phyloP scores from a whole-genome alignment of 1,139 yeast species.

The Geotrichum aggregatum region DNA sequence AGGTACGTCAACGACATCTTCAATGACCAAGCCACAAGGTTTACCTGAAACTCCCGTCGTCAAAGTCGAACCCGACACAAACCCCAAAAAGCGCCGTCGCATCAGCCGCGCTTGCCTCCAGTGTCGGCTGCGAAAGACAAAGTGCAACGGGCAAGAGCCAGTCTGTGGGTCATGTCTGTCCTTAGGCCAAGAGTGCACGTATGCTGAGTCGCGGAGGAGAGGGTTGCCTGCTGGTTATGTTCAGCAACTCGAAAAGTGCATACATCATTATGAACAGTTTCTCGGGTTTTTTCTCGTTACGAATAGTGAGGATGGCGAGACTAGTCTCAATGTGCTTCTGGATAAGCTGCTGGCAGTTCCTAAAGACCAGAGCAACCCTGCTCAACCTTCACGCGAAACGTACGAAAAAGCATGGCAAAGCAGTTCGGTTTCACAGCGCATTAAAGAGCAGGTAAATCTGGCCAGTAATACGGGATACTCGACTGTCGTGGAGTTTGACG shows the following conservation, averaged over 20 bases:
- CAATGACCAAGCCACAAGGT: not conserved
- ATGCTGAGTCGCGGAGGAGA: constrained; percentile 25
- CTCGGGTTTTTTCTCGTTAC: constrained; percentile 20
- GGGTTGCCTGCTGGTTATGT: constrained; percentile 27
- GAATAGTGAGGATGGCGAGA: constrained; percentile 4
- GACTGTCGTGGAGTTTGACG: too few relatives aligned
- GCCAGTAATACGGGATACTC: not conserved
- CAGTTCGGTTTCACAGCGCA: not conserved
- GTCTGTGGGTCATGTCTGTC: constrained; percentile 24
- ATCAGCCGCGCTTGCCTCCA: constrained; percentile 39
- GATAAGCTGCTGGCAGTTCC: constrained; percentile 2
- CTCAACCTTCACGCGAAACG: not conserved
- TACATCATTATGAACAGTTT: constrained; percentile 21
- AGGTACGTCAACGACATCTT: too few relatives aligned
- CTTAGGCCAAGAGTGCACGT: constrained; percentile 24
- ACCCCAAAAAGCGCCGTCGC: constrained; percentile 26
- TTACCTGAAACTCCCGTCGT: not conserved
- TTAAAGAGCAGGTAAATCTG: not conserved
- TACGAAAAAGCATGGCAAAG: constrained; percentile 8
- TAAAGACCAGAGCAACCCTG: not conserved
- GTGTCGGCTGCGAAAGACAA: constrained; percentile 38
- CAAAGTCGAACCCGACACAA: not conserved
- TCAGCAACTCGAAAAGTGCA: constrained; percentile 24
- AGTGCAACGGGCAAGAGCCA: constrained; percentile 33
- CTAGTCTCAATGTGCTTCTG: not conserved